A percentile compares a stretch with the other conserved stretches of the same genome.
Evolutionary conservation across 2,329 filamentous ascomycete genomes (phyloP).

Genomic region (Shiraia sp.): DNA sequence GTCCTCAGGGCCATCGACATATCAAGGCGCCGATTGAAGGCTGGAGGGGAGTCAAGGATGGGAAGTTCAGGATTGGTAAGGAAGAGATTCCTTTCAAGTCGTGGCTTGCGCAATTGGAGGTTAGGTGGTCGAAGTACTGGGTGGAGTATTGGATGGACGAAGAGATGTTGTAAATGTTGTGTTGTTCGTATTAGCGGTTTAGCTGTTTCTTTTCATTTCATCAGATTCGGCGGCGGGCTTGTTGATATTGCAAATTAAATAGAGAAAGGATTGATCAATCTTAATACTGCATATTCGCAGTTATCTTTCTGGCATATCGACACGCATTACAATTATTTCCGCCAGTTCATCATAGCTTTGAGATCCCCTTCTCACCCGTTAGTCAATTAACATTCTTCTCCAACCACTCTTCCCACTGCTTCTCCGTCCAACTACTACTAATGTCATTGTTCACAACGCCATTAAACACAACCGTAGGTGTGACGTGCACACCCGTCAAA

Average conservation of each 20-base stretch:
- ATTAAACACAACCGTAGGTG: slow-evolving; percentile 87
- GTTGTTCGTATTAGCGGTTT: too few relatives aligned
- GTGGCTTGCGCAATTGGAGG: too few relatives aligned
- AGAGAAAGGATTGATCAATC: too few relatives aligned
- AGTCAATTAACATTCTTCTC: slow-evolving; percentile 63
- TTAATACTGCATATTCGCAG: too few relatives aligned
- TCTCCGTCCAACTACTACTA: slow-evolving; percentile 74
- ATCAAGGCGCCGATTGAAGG: slow-evolving; percentile 1
- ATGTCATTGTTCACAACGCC: slow-evolving; percentile 80
- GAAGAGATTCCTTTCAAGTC: too few relatives aligned
- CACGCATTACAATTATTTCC: too few relatives aligned
- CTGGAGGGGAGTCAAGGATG: slow-evolving; percentile 1
- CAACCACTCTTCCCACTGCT: slow-evolving; percentile 87
- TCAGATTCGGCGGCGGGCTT: too few relatives aligned
- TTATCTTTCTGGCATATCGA: too few relatives aligned
- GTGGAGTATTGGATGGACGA: not conserved
- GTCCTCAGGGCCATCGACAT: not conserved
- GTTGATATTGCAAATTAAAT: too few relatives aligned
- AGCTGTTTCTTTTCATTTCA: too few relatives aligned
- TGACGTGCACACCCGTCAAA: slow-evolving; percentile 83
- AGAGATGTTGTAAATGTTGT: not conserved
- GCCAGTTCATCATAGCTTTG: not conserved
- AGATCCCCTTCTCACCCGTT: not conserved
- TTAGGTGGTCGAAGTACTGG: not conserved
- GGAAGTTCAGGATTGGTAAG: not conserved